Percentiles rank a stretch among this genome's conserved stretches.
phyloP scores from a whole-genome alignment of 768 basidiomycete species.

The Holtermanniella nyarrowii region DNA sequence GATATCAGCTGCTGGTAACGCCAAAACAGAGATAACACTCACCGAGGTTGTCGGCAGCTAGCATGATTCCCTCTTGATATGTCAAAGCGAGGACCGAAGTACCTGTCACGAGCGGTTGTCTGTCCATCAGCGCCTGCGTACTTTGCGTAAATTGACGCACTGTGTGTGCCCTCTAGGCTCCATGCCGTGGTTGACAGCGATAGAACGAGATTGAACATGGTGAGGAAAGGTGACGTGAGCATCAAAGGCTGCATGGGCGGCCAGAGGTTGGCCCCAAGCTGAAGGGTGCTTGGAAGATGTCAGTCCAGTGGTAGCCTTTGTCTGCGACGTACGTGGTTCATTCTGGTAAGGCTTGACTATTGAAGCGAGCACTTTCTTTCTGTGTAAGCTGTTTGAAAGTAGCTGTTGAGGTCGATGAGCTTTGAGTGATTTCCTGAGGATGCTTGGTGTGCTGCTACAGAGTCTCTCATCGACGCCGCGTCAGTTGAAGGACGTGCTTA shows the following conservation, averaged over 20 bases:
- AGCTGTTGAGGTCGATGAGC: too few relatives aligned
- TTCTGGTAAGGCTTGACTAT: too few relatives aligned
- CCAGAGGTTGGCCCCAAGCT: slow-evolving; percentile 24
- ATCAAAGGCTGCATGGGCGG: slow-evolving; percentile 55
- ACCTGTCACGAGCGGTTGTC: slow-evolving; percentile 90
- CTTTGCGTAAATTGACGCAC: slow-evolving; percentile 42
- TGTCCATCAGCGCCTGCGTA: slow-evolving; percentile 32
- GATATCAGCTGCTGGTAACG: not conserved
- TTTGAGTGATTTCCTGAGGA: too few relatives aligned
- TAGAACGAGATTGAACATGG: slow-evolving; percentile 47
- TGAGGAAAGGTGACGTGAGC: slow-evolving; percentile 68
- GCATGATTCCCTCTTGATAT: slow-evolving; percentile 94
- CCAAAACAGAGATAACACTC: slow-evolving; percentile 14
- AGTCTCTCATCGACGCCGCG: too few relatives aligned
- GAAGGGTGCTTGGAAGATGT: slow-evolving; percentile 19
- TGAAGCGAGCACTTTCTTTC: too few relatives aligned
- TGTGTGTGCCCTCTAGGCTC: slow-evolving; percentile 57
- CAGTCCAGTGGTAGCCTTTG: too few relatives aligned
- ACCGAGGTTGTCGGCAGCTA: slow-evolving; percentile 97
- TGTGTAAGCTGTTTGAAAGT: too few relatives aligned
- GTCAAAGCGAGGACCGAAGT: slow-evolving; percentile 91
- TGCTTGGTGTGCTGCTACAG: too few relatives aligned
- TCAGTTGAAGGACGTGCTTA: too few relatives aligned
- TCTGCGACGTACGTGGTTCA: not conserved
- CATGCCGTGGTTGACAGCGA: slow-evolving; percentile 4